Percentiles rank a stretch among this genome's conserved stretches.
Evolutionary conservation across 495 filamentous ascomycete genomes (phyloP).

Genomic region (Penicillium pancosmium): DNA sequence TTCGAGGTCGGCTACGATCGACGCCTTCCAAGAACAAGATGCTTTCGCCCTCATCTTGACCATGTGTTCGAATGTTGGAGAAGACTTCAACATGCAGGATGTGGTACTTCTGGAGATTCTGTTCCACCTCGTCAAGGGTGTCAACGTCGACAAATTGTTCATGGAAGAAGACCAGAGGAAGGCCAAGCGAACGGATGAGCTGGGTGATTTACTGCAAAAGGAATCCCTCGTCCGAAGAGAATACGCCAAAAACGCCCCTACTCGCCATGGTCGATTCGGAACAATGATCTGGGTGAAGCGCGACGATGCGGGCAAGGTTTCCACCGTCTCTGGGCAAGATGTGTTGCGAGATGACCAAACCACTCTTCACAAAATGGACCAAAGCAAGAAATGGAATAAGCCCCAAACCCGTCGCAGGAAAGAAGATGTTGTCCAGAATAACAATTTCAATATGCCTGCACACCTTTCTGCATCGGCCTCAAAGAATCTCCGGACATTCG

Average conservation of each 20-base stretch:
- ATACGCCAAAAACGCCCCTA: constrained; percentile 78
- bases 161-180: constrained; percentile 72
- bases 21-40: constrained; percentile 87
- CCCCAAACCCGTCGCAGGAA: constrained; percentile 66
- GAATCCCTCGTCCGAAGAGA: constrained; percentile 79
- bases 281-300: constrained; percentile 97
- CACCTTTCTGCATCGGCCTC: constrained; percentile 68
- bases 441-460: constrained; percentile 76
- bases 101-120: constrained; percentile 83
- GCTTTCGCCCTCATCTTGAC: constrained; percentile 82
- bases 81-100: constrained; percentile 89
- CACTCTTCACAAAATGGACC: constrained; percentile 85
- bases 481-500: constrained; percentile 75
- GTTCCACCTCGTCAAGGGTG: constrained; percentile 88
- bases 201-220: constrained; percentile 71
- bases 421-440: constrained; percentile 61
- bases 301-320: constrained; percentile 69
- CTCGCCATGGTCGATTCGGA: constrained; percentile 91
- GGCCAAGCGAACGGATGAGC: constrained; percentile 69
- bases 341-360: constrained; percentile 72
- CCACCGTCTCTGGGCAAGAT: constrained; percentile 86
- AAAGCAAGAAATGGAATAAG: constrained; percentile 85
- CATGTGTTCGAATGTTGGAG: constrained; percentile 85
- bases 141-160: constrained; percentile 85
- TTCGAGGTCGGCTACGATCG: constrained; percentile 82